Evolutionary conservation across 2,329 filamentous ascomycete species (phyloP).

Genomic region (Pseudohalonectria lignicola): DNA sequence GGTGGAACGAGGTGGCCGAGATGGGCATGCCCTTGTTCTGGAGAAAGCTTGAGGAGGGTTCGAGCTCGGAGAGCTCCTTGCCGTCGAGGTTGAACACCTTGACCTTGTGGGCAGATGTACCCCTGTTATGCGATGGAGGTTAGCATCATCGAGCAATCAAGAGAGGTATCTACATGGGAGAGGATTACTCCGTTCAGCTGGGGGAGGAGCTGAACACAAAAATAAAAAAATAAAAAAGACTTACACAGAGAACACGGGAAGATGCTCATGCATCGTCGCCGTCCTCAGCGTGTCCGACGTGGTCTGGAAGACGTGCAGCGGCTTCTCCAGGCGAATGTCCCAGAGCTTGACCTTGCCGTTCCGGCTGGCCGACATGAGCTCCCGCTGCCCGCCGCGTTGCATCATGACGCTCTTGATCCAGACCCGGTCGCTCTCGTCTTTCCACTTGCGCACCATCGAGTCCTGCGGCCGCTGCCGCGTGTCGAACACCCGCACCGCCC

Average conservation of each 20-base stretch:
- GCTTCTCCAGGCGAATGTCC: slow-evolving; percentile 83
- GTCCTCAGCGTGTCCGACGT: slow-evolving; percentile 73
- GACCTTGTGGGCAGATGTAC: slow-evolving; percentile 77
- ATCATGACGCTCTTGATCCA: slow-evolving; percentile 97
- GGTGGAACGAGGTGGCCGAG: slow-evolving; percentile 85
- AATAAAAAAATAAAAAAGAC: slow-evolving; percentile 26
- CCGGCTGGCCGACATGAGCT: slow-evolving; percentile 80
- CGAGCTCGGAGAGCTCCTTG: slow-evolving; percentile 66
- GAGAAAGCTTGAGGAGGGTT: slow-evolving; percentile 84
- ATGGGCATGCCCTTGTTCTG: slow-evolving; percentile 74
- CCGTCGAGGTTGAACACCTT: slow-evolving; percentile 89
- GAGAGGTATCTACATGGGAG: neutral
- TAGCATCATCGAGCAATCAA: slow-evolving; percentile 12
- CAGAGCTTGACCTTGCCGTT: slow-evolving; percentile 92
- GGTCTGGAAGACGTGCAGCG: slow-evolving; percentile 61
- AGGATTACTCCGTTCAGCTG: too few relatives aligned
- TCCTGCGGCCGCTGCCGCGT: slow-evolving; percentile 74
- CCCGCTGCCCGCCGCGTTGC: slow-evolving; percentile 87
- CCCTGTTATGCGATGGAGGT: slow-evolving; percentile 38
- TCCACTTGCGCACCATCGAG: slow-evolving; percentile 94
- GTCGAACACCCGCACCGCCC: slow-evolving; percentile 88
- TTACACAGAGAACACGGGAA: slow-evolving; percentile 90
- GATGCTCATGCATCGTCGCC: slow-evolving; percentile 87
- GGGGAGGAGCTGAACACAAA: too few relatives aligned
- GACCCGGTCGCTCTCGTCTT: slow-evolving; percentile 71